Base-by-base conservation (phyloP, 1,284 basidiomycete genomes). In the Pulveroboletus ridleyi region DNA sequence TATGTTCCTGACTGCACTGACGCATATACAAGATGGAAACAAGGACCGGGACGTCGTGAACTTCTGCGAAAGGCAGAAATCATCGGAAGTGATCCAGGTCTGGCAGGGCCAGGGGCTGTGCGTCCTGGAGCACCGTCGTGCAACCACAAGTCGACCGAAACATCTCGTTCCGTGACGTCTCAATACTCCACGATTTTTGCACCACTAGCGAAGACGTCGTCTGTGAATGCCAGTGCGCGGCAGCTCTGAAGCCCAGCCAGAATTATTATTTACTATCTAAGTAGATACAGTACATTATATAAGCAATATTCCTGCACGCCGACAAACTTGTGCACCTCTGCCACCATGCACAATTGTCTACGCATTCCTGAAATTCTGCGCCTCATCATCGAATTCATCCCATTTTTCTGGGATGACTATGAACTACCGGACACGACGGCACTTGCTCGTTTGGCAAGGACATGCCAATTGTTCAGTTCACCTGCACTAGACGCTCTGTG, bases 21-120 rank as follows among this genome's bases (percentile, higher is more conserved):
- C 90, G 0, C 94, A 94, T 75, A 93, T 95, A 74, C 91, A 94
- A 76, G 94, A 95, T 68, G 94, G 93, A 20, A 93, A 92, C 70
- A 89, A 89, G 66, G 89, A 95, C 76, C 80, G 85, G 52, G 78
- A 86, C 59, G 81, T 94, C 67, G 89, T 95, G 81, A 95, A 95
- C 77, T 95, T 95, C 74, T 85, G 86, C 71, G 95, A 95, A 75
- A 85, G 92, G 7, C 85, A 88, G 64, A 88, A 90, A 69, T 83
- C 89, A 2, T 91, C 92, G 3, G 92, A 94, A 69, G 86, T 94
- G 56, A 86, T 95, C 56, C 83, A 90, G 55, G 92, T 29, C 29
- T 29, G 4, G 29, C 29, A 29, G 29, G 4, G 29, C 29, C 29
- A 29, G 29, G 29, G 29, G 29, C 29, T 29, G 29, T 29, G 29